A percentile compares a stretch with the other conserved stretches of the same genome.
phyloP scores from a whole-genome alignment of 1,284 basidiomycete genomes.

The Ganoderma resinaceum region DNA sequence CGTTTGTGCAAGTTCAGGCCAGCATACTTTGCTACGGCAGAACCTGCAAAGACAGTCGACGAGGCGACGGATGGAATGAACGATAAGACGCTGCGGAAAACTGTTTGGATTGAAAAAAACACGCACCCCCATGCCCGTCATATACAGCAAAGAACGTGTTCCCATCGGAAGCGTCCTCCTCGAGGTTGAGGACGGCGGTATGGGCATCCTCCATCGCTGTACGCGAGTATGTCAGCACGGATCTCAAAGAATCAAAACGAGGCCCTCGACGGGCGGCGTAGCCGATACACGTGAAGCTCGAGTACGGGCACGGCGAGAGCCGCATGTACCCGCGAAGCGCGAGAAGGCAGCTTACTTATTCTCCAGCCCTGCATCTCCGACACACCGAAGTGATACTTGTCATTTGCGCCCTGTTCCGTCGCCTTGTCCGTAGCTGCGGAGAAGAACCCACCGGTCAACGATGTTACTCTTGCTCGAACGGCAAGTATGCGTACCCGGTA shows the following conservation, averaged over 20 bases:
- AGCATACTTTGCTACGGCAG: conserved; percentile 89
- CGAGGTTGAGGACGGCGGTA: conserved; percentile 78
- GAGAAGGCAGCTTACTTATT: conserved; percentile 74
- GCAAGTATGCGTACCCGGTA: conserved; percentile 58
- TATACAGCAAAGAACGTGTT: conserved; percentile 96
- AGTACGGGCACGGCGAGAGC: conserved; percentile 12
- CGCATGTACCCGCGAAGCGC: not conserved
- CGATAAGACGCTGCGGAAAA: conserved; percentile 13
- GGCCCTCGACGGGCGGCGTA: not conserved
- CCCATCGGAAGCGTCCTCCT: conserved; percentile 53
- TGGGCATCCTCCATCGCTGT: conserved; percentile 99
- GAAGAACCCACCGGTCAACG: conserved; percentile 19
- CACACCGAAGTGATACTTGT: conserved; percentile 81
- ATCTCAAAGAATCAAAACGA: conserved; percentile 8
- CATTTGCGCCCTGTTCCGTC: conserved; percentile 82
- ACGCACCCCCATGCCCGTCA: conserved; percentile 94
- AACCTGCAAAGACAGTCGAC: conserved; percentile 57
- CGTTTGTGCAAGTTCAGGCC: conserved; percentile 90
- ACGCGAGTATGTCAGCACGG: not conserved
- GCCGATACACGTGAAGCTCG: conserved; percentile 8
- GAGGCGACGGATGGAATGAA: too few species aligned
- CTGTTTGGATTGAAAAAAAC: conserved; percentile 18
- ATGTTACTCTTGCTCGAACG: not conserved
- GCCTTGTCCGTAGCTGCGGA: conserved; percentile 83
- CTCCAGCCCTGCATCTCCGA: conserved; percentile 99